These are phyloP conservation scores for Lithocarpus polystachyus DNA, from an alignment of 306 rosid genomes.

Conservation along the genomic window DNA sequence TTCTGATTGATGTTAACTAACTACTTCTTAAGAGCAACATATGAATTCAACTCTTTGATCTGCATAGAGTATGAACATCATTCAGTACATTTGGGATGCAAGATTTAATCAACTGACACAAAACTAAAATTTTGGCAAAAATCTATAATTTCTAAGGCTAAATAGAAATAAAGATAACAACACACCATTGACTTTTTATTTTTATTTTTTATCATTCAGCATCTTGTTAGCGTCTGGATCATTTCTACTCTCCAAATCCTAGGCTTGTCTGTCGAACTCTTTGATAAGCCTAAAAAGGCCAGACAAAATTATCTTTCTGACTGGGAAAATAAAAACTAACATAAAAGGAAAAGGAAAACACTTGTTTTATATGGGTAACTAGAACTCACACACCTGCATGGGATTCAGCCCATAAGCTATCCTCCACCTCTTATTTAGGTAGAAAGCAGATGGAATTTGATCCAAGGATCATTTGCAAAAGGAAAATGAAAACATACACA, in stretches of 20 bases:
- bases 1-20: conserved; percentile 41
- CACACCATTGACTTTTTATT: conserved; percentile 69
- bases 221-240: conserved; percentile 65
- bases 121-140: not conserved
- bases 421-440: not conserved
- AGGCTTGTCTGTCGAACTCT: conserved; percentile 80
- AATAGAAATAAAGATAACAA: conserved; percentile 11
- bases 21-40: conserved; percentile 91
- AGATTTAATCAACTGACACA: not conserved
- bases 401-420: not conserved
- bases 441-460: not conserved
- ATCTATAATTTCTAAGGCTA: not conserved
- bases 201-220: conserved; percentile 84
- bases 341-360: not conserved
- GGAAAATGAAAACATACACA: no score
- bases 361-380: not conserved
- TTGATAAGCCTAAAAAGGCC: conserved; percentile 70
- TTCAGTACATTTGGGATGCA: conserved; percentile 14
- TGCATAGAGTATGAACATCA: conserved; percentile 44
- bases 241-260: conserved; percentile 58
- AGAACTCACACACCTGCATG: not conserved
- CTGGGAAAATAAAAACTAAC: not conserved
- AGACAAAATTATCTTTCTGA: not conserved
- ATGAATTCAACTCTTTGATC: conserved; percentile 92
- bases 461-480: not conserved